These are phyloP conservation scores for Meyerozyma elateridarum DNA, from an alignment of 1,139 yeast species.

Conservation along the genomic window DNA sequence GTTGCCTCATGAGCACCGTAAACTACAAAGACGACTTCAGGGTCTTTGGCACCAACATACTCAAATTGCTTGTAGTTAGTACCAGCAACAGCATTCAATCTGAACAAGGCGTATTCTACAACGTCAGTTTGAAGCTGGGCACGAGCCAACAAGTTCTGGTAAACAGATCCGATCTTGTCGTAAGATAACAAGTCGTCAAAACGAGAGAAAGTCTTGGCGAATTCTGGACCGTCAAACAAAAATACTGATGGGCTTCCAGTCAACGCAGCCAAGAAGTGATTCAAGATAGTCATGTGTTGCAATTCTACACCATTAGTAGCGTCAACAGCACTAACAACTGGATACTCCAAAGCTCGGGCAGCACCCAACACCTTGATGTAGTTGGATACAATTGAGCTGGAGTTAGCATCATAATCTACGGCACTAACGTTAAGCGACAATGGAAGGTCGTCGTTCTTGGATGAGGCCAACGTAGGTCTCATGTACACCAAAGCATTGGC, in stretches of 20 bases:
- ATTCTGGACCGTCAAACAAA: slow-evolving; percentile 76
- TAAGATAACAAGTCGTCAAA: slow-evolving; percentile 43
- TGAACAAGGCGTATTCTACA: slow-evolving; percentile 35
- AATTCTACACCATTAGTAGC: slow-evolving; percentile 48
- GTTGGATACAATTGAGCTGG: slow-evolving; percentile 57
- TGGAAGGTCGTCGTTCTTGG: slow-evolving; percentile 44
- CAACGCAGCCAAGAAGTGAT: slow-evolving; percentile 54
- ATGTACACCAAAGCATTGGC: slow-evolving; percentile 64
- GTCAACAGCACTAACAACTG: slow-evolving; percentile 68
- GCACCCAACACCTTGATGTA: slow-evolving; percentile 59
- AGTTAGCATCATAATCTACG: slow-evolving; percentile 55
- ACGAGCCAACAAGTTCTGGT: slow-evolving; percentile 30
- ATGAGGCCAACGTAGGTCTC: slow-evolving; percentile 47
- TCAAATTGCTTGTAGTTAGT: slow-evolving; percentile 64
- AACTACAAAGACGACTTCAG: slow-evolving; percentile 70
- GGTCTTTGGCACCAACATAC: slow-evolving; percentile 56
- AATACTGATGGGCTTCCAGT: slow-evolving; percentile 59
- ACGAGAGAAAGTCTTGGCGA: slow-evolving; percentile 52
- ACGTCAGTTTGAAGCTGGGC: slow-evolving; percentile 32
- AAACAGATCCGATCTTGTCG: slow-evolving; percentile 39
- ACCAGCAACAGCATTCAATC: slow-evolving; percentile 56
- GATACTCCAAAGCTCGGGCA: slow-evolving; percentile 62
- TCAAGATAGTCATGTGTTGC: slow-evolving; percentile 63
- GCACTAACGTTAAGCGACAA: slow-evolving; percentile 72
- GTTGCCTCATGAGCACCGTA: slow-evolving; percentile 70